phyloP scores from a whole-genome alignment of 148 eudicot species.

The Arbutus unedo region DNA sequence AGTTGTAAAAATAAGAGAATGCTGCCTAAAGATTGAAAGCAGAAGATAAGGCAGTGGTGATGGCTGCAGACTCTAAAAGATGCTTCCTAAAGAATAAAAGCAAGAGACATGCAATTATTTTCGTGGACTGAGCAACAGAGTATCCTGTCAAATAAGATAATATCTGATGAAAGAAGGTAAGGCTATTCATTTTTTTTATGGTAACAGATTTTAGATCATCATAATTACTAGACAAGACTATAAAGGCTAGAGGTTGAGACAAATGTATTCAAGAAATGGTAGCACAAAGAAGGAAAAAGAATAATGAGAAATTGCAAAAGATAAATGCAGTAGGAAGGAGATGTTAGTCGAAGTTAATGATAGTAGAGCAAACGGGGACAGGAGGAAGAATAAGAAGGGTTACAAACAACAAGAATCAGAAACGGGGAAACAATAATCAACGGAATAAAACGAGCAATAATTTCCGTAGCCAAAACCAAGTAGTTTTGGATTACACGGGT shows the following conservation, averaged over 20 bases:
- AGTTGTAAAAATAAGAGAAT: not conserved
- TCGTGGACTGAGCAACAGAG: not conserved
- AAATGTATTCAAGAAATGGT: not conserved
- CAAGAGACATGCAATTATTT: not conserved
- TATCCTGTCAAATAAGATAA: not conserved
- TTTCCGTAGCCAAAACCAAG: not conserved
- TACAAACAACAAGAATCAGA: not conserved
- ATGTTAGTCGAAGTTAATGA: not conserved
- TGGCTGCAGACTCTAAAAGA: not conserved
- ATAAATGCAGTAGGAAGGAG: not conserved
- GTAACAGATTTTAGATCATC: not conserved
- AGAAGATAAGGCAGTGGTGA: not conserved
- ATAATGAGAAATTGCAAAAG: not conserved
- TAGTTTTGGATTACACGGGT: not conserved
- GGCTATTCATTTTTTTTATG: not conserved
- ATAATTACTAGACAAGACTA: not conserved
- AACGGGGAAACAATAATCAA: not conserved
- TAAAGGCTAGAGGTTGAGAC: not conserved
- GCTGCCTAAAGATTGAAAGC: not conserved
- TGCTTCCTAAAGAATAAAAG: not conserved
- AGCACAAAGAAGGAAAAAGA: not conserved
- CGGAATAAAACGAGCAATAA: not conserved
- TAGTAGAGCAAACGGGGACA: not conserved
- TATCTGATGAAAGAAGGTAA: not conserved
- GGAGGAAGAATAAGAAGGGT: not conserved